Conservation (phyloP, 495 filamentous ascomycete species). For the Talaromyces liani region DNA sequence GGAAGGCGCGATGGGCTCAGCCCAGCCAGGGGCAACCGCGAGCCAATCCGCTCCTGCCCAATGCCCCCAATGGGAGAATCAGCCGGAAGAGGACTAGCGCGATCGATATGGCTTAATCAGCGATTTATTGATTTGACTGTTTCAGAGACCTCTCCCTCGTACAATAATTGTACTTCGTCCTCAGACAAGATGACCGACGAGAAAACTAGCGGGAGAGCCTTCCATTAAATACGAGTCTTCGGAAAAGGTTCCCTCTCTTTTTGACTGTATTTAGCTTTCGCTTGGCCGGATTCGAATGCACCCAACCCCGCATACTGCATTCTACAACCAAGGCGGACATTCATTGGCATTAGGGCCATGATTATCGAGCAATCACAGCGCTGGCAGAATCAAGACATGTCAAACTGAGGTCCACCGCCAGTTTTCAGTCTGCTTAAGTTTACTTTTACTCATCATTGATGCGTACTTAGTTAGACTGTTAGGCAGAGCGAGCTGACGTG, state of each 20-base stretch:
- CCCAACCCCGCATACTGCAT: not conserved
- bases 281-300: not conserved
- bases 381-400: not conserved
- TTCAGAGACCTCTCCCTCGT: not conserved
- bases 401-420: not conserved
- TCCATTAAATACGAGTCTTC: not conserved
- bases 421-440: not conserved
- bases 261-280: not conserved
- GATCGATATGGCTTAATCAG: not conserved
- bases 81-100: constrained; percentile 1
- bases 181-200: too few species aligned
- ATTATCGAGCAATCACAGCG: not conserved
- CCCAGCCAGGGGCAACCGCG: not conserved
- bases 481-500: not conserved
- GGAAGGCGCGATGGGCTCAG: not conserved
- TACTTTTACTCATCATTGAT: not conserved
- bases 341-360: not conserved
- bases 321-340: not conserved
- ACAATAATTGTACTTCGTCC: not conserved
- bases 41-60: constrained; percentile 7
- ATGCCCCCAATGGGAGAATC: not conserved
- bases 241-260: not conserved
- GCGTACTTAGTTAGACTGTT: not conserved
- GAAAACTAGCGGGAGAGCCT: not conserved
- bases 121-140: not conserved